Base-by-base conservation (phyloP, 306 rosid genomes). In the Acacia acuminata region DNA sequence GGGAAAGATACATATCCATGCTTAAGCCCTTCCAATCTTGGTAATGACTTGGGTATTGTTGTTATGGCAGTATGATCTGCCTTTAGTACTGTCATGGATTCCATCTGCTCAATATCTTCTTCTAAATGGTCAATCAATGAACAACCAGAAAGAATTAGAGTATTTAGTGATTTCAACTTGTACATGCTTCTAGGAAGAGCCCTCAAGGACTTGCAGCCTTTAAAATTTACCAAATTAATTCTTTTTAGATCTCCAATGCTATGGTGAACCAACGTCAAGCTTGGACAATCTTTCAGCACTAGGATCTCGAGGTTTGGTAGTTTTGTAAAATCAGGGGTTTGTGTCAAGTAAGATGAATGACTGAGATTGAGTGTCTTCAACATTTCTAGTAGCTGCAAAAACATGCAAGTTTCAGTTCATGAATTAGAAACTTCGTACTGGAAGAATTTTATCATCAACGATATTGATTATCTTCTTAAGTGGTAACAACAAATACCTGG, bases 321-420 rank as follows among this genome's bases (percentile, higher is more conserved):
- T 4, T 48, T 15, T 1, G 7, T 48, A 16, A 14, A 48, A 48
- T 48, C 55, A 1, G 20, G 55, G 4, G 55, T 15, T 4, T 15
- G 8, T 13, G 3, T 34, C 53, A 88, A 47, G 75, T 10, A 1
- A 7, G 1, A 4, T 20, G 87, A 90, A 48, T 65, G 60, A 32
- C 89, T 50, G 0, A 90, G 83, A 79, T 81, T 82, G 27, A 88
- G 89, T 20, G 80, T 43, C 43, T 74, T 85, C 45, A 55, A 55
- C 9, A 7, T 5, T 12, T 1, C 15, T 16, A 47, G 30, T 7
- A 48, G 1, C 60, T 36, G 63, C 53, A 47, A 16, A 32, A 63
- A 3, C 12, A 71, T 61, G 27, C 36, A 32, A 32, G 36, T 25
- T 20, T 47, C 19, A 45, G 13, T 13, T 8, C 11, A 45, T 12